Base-by-base conservation (phyloP, 495 filamentous ascomycete genomes). In the Pseudevernia furfuracea region DNA sequence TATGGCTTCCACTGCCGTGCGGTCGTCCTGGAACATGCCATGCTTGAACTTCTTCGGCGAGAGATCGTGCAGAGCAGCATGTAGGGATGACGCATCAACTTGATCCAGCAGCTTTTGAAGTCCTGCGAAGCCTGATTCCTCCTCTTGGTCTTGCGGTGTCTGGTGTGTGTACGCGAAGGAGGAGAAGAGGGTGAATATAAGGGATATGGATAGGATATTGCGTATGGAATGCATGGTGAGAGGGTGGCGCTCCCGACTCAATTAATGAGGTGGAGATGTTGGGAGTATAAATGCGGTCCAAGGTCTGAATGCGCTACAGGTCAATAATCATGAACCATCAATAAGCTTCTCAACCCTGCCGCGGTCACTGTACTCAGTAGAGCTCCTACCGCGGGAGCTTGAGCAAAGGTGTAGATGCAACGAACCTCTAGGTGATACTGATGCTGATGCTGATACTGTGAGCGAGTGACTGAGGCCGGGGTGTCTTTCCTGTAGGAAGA, bases 1-100 rank as follows among this genome's bases (percentile, higher is more conserved):
- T 60, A 83, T 72, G 57, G 77, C 79, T 71, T 81, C 75, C 38
- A 78, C 73, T 58, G 79, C 80, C 34, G 69, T 71, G 48, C 73
- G 72, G 69, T 82, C 79, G 71, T 75, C 76, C 25, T 66, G 71
- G 66, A 77, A 83, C 69, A 82, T 75, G 67, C 81, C 82, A 70
- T 84, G 73, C 62, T 79, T 74, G 70, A 80, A 84, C 68, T 77
- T 72, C 58, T 71, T 80, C 48, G 71, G 72, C 62, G 78, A 76
- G 58, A 79, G 72, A 60, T 71, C 71, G 67, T 84, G 81, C 57
- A 84, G 73, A 55, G 76, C 79, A 61, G 76, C 75, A 71, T 84
- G 81, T 39, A 83, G 68, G 52, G 74, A 71, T 55, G 71, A 68
- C 44, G 74, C 75, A 55, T 78, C 69, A 62, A 77, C 74, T 59